These are phyloP conservation scores for Amoeboaphelidium protococcarum DNA, from an alignment of 371 early-diverging fungal species.

Conservation along the genomic window DNA sequence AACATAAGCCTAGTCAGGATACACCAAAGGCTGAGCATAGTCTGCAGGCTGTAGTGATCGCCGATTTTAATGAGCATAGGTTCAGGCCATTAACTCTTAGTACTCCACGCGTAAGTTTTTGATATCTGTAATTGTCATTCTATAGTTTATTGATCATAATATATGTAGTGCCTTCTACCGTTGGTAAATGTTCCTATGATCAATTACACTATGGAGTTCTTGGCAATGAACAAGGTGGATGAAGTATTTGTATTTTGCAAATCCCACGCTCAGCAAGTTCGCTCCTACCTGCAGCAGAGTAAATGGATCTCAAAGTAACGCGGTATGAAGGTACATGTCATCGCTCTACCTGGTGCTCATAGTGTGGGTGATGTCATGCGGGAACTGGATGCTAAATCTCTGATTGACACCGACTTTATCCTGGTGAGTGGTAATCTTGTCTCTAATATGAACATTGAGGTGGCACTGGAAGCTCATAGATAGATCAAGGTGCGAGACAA, in stretches of 20 bases:
- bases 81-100: constrained; percentile 69
- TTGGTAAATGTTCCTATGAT: constrained; percentile 78
- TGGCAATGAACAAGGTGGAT: constrained; percentile 53
- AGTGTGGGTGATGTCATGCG: constrained; percentile 84
- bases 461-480: constrained; percentile 46
- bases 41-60: constrained; percentile 65
- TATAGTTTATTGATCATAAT: constrained; percentile 1
- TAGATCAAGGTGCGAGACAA: too few relatives aligned
- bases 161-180: constrained; percentile 54
- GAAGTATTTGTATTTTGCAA: constrained; percentile 64
- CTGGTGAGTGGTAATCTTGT: constrained; percentile 71
- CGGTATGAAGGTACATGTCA: constrained; percentile 33
- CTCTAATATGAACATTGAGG: constrained; percentile 54
- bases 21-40: constrained; percentile 6
- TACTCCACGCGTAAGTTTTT: constrained; percentile 36
- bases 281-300: constrained; percentile 47
- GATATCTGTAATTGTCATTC: not conserved
- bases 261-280: constrained; percentile 52
- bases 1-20: too few relatives aligned
- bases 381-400: constrained; percentile 52
- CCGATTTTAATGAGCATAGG: constrained; percentile 64
- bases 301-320: too few relatives aligned
- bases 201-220: constrained; percentile 72
- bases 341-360: constrained; percentile 41
- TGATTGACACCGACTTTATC: constrained; percentile 65